Percentiles rank a stretch among this genome's conserved stretches.
These are phyloP conservation scores for Kluyveromyces lactis DNA, from an alignment of 805 yeast genomes.

Conservation along the genomic window DNA sequence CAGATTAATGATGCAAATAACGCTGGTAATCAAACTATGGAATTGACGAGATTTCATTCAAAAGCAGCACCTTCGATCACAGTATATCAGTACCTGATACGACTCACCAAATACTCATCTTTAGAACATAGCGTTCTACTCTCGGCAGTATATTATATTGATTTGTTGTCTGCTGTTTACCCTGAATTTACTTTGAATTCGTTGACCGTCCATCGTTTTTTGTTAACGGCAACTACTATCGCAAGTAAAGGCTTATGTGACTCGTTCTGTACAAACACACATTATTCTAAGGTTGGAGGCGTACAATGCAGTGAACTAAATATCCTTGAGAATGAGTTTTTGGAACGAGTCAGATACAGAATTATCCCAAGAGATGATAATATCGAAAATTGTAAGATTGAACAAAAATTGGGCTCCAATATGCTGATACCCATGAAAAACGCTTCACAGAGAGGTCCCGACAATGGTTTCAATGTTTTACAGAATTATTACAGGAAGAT, in stretches of 20 bases:
- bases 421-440: constrained; percentile 4
- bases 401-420: constrained; percentile 12
- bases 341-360: constrained; percentile 70
- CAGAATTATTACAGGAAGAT: constrained; percentile 42
- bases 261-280: constrained; percentile 85
- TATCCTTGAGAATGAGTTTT: constrained; percentile 79
- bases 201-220: constrained; percentile 85
- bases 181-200: constrained; percentile 79
- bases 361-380: constrained; percentile 49
- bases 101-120: constrained; percentile 77
- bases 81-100: constrained; percentile 61
- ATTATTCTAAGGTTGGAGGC: constrained; percentile 95
- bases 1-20: constrained; percentile 51
- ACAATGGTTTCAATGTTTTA: constrained; percentile 34
- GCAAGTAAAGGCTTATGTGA: constrained; percentile 91
- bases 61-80: constrained; percentile 87
- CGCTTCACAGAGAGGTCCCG: constrained; percentile 9
- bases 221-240: constrained; percentile 82
- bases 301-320: constrained; percentile 76
- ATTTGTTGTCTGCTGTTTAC: constrained; percentile 68
- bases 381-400: constrained; percentile 32
- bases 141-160: constrained; percentile 84
- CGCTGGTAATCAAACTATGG: constrained; percentile 24
- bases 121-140: constrained; percentile 77
- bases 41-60: constrained; percentile 84